Percentiles rank a stretch among this genome's conserved stretches.
phyloP scores from a whole-genome alignment of 2,329 filamentous ascomycete genomes.

The Clonostachys solani region DNA sequence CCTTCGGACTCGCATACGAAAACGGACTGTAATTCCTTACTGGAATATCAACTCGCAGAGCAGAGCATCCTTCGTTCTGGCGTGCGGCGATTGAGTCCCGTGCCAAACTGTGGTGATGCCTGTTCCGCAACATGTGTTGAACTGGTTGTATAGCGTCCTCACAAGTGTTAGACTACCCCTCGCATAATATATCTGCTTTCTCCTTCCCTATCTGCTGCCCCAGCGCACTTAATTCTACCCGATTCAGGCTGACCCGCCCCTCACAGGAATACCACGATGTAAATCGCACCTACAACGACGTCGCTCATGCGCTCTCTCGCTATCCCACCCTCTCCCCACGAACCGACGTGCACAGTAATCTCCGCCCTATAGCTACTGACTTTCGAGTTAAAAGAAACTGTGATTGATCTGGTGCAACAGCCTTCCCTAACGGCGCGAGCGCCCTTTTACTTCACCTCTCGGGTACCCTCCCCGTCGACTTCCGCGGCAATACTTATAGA shows the following conservation, averaged over 20 bases:
- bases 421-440: conserved; percentile 83
- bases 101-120: conserved; percentile 38
- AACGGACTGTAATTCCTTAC: no score
- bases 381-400: not conserved
- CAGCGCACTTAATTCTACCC: not conserved
- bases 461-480: conserved; percentile 86
- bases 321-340: conserved; percentile 78
- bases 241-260: conserved; percentile 2
- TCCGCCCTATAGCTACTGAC: not conserved
- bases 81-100: conserved; percentile 9
- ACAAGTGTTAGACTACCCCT: conserved; percentile 54
- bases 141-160: conserved; percentile 92
- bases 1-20: no score
- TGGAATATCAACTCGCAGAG: no score
- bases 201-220: conserved; percentile 1
- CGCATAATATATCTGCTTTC: conserved; percentile 4
- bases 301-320: conserved; percentile 74
- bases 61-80: no score
- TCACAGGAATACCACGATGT: conserved; percentile 86
- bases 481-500: conserved; percentile 83
- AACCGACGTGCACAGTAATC: conserved; percentile 92
- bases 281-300: conserved; percentile 88
- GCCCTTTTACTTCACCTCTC: conserved; percentile 81
- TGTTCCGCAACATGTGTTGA: conserved; percentile 84
- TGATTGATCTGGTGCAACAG: conserved; percentile 36